Base-by-base conservation (phyloP, 164 flowering plant genomes). In the Warburgia ugandensis region DNA sequence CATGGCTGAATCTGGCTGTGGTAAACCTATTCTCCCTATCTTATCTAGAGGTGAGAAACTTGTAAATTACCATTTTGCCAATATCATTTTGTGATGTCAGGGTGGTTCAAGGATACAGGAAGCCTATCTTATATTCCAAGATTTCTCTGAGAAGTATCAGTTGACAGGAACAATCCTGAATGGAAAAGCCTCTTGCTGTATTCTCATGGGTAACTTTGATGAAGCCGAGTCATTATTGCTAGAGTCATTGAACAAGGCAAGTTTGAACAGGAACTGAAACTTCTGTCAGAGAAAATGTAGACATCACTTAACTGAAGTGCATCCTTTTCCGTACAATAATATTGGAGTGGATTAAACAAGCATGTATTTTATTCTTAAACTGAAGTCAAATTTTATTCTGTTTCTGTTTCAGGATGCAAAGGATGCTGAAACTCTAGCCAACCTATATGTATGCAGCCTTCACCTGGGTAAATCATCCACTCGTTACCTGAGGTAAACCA, bases 41-140 rank as follows among this genome's bases (percentile, higher is more conserved):
- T 30, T 43, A 30, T n/a, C n/a, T n/a, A n/a, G n/a, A n/a, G n/a
- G n/a, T n/a, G n/a, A n/a, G n/a, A n/a, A n/a, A n/a, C n/a, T n/a
- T n/a, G n/a, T n/a, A n/a, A n/a, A n/a, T n/a, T n/a, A n/a, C n/a
- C n/a, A n/a, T n/a, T n/a, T n/a, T n/a, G n/a, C n/a, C n/a, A n/a
- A n/a, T 8, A 21, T 45, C 5, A 13, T 43, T 25, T 33, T 23
- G 14, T 33, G 30, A n/a, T 36, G 1, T 27, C 73, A 92, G 99
- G 96, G 97, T 61, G 97, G 99, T 69, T 81, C 99, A 45, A 92
- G 84, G 83, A 82, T 92, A 58, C 95, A 88, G 66, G 99, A 92
- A 70, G 99, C 99, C 40, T 86, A 80, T 75, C 94, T 86, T 45
- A 92, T 92, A 62, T 88, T 83, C 71, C 94, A 92, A 67, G 97